A percentile compares a stretch with the other conserved stretches of the same genome.
Evolutionary conservation across 306 rosid genomes (phyloP).

Genomic region (Gynostemma pentaphyllum): DNA sequence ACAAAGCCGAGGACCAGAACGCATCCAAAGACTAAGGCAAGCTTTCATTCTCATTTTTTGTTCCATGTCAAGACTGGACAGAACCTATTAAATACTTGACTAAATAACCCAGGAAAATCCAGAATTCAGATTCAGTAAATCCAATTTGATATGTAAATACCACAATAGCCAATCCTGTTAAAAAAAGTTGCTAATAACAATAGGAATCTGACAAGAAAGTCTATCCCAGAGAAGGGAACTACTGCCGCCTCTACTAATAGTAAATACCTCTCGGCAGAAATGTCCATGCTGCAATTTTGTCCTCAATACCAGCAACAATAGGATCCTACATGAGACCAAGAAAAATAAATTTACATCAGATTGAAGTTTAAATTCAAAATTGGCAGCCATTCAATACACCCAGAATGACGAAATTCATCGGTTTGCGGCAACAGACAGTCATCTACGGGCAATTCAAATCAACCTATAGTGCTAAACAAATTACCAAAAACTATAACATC

Average conservation of each 20-base stretch:
- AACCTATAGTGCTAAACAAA: background rate
- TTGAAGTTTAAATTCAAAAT: background rate
- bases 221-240: background rate
- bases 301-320: conserved; percentile 83
- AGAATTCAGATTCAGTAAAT: too few species aligned
- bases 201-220: conserved; percentile 1
- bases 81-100: background rate
- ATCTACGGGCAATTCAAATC: background rate
- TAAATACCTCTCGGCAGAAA: conserved; percentile 96
- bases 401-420: background rate
- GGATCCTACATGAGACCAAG: conserved; percentile 54
- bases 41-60: background rate
- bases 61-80: background rate
- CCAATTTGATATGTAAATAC: too few species aligned
- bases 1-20: background rate
- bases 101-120: background rate
- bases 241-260: conserved; percentile 7
- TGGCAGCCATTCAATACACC: background rate
- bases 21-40: background rate
- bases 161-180: too few species aligned
- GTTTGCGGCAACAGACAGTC: background rate
- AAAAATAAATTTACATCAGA: conserved; percentile 9
- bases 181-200: background rate
- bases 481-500: background rate
- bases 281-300: conserved; percentile 87